A percentile compares a stretch with the other conserved stretches of the same genome.
Conservation (phyloP, 1,284 basidiomycete species). For the Sphagnurus paluster region DNA sequence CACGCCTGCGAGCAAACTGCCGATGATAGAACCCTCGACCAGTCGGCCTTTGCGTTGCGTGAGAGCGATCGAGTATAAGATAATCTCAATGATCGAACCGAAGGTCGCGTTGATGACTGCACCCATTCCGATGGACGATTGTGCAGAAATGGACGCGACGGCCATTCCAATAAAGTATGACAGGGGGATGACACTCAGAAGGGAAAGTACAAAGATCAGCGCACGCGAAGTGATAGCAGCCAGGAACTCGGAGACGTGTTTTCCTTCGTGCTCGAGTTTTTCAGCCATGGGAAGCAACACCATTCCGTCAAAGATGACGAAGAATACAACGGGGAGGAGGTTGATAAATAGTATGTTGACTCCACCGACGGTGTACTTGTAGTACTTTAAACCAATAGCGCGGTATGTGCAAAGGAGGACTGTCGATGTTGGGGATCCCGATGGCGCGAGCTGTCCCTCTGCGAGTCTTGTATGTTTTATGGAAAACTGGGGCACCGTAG, state of each 20-base stretch:
- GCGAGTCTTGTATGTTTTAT: conserved; percentile 53
- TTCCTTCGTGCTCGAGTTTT: conserved; percentile 45
- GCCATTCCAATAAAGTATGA: conserved; percentile 99
- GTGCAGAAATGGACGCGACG: conserved; percentile 96
- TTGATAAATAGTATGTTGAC: conserved; percentile 99
- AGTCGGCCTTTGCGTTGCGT: conserved; percentile 89
- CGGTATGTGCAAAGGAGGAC: conserved; percentile 95
- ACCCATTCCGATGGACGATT: conserved; percentile 98
- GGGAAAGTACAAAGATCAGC: conserved; percentile 83
- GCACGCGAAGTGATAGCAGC: conserved; percentile 72
- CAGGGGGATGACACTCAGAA: conserved; percentile 93
- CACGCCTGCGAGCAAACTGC: conserved; percentile 92
- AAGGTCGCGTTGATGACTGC: conserved; percentile 99
- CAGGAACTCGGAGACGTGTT: conserved; percentile 68
- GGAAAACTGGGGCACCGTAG: conserved; percentile 43
- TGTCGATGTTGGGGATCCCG: conserved; percentile 73
- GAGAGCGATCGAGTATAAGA: conserved; percentile 90
- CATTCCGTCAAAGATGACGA: conserved; percentile 93
- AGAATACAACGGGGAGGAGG: conserved; percentile 90
- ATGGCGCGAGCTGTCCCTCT: conserved; percentile 74
- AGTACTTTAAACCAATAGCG: conserved; percentile 90
- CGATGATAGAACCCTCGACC: conserved; percentile 97
- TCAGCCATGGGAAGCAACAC: conserved; percentile 78
- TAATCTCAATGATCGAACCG: conserved; percentile 96
- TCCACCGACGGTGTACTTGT: conserved; percentile 99